Base-by-base conservation (phyloP, 1,139 yeast species). In the Blastobotrys petasosporus region DNA sequence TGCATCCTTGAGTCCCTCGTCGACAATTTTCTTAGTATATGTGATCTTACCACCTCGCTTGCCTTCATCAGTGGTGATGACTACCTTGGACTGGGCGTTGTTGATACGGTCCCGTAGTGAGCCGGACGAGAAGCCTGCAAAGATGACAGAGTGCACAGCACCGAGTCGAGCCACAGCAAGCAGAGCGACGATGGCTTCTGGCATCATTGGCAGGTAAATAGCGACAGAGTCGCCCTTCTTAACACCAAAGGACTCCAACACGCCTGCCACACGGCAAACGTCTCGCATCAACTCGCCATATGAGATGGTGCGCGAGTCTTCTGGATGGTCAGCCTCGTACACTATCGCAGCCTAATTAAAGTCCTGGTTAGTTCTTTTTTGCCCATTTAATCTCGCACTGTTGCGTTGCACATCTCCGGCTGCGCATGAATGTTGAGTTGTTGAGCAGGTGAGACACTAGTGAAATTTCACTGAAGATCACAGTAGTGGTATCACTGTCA, bases 61-160 rank as follows among this genome's bases (percentile, higher is more conserved):
- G 64, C 95, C 95, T 71, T 88, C 96, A 69, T 92, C 97, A 66
- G 94, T 83, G 55, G 97, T 92, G 69, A 92, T 85, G 56, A 92
- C 81, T 45, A 90, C 94, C 70, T 82, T 84, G 62, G 92, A 85
- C 54, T 77, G 74, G 42, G 97, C 97, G 67, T 92, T 95, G 55
- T 76, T 77, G 59, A 88, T 85, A 69, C 97, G 84, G 70, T 92
- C 97, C 61, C 77, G 79, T 63, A 92, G 80, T 32, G 97, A 88
- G 50, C 96, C 96, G 32, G 96, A 82, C 29, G 95, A 84, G 73
- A 92, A 92, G 37, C 98, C 98, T 48, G 97, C 97, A 68, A 92
- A 92, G 56, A 92, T 83, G 44, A 92, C 97, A 10, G 97, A 85
- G 71, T 92, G 98, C 57, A 88, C 75, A 42, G 98, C 98, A 68